These are phyloP conservation scores for Spongospora subterranea DNA, from an alignment of 208 protist genomes.

Conservation along the genomic window DNA sequence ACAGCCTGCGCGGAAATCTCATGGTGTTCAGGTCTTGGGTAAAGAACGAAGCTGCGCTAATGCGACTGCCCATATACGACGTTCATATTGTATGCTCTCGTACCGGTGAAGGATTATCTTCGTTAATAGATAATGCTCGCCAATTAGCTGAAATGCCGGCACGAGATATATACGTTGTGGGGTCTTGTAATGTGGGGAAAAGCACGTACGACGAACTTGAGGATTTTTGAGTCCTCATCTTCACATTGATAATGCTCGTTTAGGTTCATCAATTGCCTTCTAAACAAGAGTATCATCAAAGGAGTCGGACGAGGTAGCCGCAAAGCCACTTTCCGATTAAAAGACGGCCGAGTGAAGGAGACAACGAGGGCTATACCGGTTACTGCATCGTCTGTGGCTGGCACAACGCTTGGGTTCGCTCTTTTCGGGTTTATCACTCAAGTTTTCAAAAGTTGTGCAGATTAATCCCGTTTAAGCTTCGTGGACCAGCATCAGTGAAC, in stretches of 20 bases:
- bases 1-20: neutral
- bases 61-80: neutral
- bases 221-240: neutral
- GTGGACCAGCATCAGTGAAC: neutral
- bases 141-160: neutral
- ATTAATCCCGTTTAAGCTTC: neutral
- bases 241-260: neutral
- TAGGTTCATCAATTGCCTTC: conserved; percentile 32
- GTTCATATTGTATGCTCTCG: neutral
- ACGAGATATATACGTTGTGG: conserved; percentile 24
- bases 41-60: neutral
- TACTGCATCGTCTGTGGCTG: neutral
- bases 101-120: neutral
- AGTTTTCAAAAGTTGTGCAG: neutral
- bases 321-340: neutral
- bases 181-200: conserved; percentile 13
- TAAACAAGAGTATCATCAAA: conserved; percentile 9
- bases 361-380: neutral
- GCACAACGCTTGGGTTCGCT: neutral
- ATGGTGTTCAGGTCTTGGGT: neutral
- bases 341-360: neutral
- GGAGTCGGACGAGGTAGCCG: neutral
- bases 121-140: neutral
- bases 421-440: neutral
- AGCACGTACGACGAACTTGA: neutral